A percentile compares a stretch with the other conserved stretches of the same genome.
phyloP scores from a whole-genome alignment of 108 stramenopile species.

The Stephanodiscus triporus region DNA sequence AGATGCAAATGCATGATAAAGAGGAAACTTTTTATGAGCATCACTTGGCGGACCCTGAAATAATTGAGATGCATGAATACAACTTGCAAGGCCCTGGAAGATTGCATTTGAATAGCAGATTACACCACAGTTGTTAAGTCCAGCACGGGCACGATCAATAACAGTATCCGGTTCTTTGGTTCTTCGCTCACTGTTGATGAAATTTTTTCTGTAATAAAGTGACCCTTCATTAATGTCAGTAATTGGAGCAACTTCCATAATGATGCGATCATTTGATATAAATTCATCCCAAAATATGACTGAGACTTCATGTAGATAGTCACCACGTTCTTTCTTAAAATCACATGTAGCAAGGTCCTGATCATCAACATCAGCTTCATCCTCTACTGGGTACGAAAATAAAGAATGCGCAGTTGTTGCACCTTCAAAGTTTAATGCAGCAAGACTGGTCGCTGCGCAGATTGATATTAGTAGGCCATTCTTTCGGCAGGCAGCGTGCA shows the following conservation, averaged over 20 bases:
- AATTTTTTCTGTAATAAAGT: neutral
- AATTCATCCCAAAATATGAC: conserved; percentile 4
- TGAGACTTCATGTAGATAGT: neutral
- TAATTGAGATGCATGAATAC: no score
- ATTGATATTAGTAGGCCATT: neutral
- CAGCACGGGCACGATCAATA: no score
- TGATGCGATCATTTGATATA: neutral
- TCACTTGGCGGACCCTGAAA: no score
- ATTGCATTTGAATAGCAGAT: no score
- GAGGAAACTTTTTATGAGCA: no score
- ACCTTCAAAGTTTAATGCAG: neutral
- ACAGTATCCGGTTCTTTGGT: no score
- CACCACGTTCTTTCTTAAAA: neutral
- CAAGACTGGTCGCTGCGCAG: neutral
- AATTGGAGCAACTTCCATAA: neutral
- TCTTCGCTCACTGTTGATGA: no score
- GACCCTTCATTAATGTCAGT: neutral
- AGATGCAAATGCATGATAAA: no score
- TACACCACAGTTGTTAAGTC: no score
- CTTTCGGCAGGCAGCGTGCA: neutral
- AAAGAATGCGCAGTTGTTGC: neutral
- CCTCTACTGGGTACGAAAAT: neutral
- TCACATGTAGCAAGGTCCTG: neutral
- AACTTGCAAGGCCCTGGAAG: no score
- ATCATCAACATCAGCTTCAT: neutral